These are phyloP conservation scores for Saccharum officinarum DNA, from an alignment of 176 grass and related monocot species.

Conservation along the genomic window DNA sequence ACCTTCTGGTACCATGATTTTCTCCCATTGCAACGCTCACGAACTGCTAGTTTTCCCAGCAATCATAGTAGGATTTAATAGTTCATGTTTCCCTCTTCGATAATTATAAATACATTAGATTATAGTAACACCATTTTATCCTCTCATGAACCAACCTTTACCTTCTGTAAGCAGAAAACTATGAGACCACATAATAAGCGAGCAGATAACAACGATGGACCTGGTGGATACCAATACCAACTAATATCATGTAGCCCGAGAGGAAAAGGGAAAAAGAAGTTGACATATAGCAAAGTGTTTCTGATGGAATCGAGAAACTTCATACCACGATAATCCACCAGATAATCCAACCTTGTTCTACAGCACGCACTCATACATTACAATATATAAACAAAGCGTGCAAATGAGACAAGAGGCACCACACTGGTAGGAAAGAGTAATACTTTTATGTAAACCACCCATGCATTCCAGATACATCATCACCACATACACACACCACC, in stretches of 20 bases:
- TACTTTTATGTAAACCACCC: slow-evolving; percentile 27
- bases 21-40: no score
- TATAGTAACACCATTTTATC: neutral
- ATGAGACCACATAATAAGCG: neutral
- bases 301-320: slow-evolving; percentile 2
- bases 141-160: neutral
- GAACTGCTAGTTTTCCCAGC: no score
- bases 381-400: slow-evolving; percentile 31
- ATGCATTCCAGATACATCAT: slow-evolving; percentile 39
- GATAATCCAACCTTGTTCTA: slow-evolving; percentile 29
- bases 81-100: no score
- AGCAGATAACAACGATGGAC: neutral
- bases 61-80: no score
- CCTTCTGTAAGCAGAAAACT: neutral
- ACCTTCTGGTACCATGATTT: no score
- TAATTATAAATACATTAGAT: no score
- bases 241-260: neutral
- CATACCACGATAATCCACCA: no score
- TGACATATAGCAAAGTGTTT: neutral
- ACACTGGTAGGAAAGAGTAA: slow-evolving; percentile 21
- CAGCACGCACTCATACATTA: slow-evolving; percentile 28
- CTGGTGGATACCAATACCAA: neutral
- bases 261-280: neutral
- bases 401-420: neutral
- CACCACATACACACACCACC: slow-evolving; percentile 37